Evolutionary conservation across 1,284 basidiomycete species (phyloP).

Genomic region (Entoloma clypeatum): DNA sequence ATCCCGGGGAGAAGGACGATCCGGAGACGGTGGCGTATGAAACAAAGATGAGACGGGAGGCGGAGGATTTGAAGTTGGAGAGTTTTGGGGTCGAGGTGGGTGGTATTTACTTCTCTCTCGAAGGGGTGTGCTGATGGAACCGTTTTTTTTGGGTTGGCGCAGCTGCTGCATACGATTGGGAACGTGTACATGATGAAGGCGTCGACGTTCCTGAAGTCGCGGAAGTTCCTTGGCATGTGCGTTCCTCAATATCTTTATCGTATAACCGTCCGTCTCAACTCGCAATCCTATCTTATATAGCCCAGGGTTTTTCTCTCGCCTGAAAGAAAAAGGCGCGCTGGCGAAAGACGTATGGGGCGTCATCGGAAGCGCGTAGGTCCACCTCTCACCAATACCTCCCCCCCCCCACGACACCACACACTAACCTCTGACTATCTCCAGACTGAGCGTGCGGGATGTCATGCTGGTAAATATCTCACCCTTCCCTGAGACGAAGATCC

Average conservation of each 20-base stretch:
- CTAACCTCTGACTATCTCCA: constrained; percentile 23
- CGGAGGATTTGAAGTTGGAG: constrained; percentile 96
- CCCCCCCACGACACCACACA: too few species aligned
- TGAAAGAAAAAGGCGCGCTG: constrained; percentile 93
- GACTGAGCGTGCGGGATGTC: constrained; percentile 66
- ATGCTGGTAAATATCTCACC: constrained; percentile 41
- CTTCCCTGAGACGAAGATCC: background rate
- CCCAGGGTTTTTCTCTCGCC: constrained; percentile 88
- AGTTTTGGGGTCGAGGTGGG: constrained; percentile 94
- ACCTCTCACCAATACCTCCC: constrained; percentile 11
- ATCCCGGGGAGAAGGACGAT: constrained; percentile 85
- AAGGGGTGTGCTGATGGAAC: background rate
- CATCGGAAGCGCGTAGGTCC: constrained; percentile 81
- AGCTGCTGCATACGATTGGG: constrained; percentile 84
- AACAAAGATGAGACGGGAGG: constrained; percentile 78
- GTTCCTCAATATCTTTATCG: constrained; percentile 27
- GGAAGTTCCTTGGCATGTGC: constrained; percentile 86
- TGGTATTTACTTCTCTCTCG: constrained; percentile 15
- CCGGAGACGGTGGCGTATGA: constrained; percentile 80
- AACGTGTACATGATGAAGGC: constrained; percentile 93
- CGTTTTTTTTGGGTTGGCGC: constrained; percentile 9
- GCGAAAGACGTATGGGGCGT: constrained; percentile 95
- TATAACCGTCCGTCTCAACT: constrained; percentile 2
- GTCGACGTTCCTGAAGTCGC: constrained; percentile 87
- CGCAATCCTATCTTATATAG: constrained; percentile 44